Conservation (phyloP, 495 filamentous ascomycete genomes). For the Penicillium canariense region DNA sequence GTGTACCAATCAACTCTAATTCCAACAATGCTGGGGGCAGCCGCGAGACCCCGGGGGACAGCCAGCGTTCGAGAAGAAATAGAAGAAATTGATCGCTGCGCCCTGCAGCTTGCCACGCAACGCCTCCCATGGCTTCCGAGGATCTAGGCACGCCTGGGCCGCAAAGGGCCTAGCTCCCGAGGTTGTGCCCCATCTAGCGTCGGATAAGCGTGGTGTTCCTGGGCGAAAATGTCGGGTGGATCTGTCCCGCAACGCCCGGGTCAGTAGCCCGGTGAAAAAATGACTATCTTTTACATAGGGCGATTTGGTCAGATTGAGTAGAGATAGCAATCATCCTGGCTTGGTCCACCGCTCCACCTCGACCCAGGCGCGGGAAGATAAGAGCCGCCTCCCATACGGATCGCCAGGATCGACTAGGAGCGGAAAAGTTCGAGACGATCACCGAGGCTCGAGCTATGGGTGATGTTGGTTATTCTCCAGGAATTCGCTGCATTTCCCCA, state of each 20-base stretch:
- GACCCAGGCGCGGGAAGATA: slow-evolving; percentile 12
- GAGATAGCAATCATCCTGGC: slow-evolving; percentile 9
- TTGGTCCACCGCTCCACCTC: slow-evolving; percentile 12
- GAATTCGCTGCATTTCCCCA: not conserved
- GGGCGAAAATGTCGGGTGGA: not conserved
- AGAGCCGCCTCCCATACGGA: slow-evolving; percentile 8
- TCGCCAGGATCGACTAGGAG: not conserved
- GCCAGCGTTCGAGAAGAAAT: slow-evolving; percentile 4
- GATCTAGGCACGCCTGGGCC: not conserved
- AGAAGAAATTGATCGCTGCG: slow-evolving; percentile 9
- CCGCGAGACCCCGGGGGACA: not conserved
- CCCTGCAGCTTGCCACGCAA: slow-evolving; percentile 3
- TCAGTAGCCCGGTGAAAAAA: slow-evolving; percentile 1
- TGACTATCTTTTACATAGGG: slow-evolving; percentile 17
- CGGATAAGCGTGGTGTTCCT: not conserved
- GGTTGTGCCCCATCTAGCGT: not conserved
- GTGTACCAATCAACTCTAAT: not conserved
- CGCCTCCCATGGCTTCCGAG: not conserved
- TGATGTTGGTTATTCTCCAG: not conserved
- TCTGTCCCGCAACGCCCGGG: not conserved
- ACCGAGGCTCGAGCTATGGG: not conserved
- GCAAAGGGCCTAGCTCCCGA: slow-evolving; percentile 12
- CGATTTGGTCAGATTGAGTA: slow-evolving; percentile 17
- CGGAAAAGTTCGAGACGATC: not conserved
- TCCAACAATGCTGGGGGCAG: not conserved